These are phyloP conservation scores for Mucor mucedo DNA, from an alignment of 371 early-diverging fungal genomes.

Conservation along the genomic window DNA sequence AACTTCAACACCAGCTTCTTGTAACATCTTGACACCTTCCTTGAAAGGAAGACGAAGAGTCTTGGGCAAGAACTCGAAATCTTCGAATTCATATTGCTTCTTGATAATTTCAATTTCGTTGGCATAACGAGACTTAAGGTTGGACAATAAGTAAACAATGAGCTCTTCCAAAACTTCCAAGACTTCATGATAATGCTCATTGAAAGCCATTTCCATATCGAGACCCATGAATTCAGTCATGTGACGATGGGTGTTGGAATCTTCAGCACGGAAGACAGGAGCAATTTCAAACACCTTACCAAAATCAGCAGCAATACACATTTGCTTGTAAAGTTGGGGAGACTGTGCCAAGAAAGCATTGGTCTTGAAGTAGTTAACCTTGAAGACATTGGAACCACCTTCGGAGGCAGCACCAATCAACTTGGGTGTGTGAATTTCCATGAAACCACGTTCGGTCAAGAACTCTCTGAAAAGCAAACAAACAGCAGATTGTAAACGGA, in stretches of 20 bases:
- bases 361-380: constrained; percentile 95
- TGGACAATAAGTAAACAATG: constrained; percentile 92
- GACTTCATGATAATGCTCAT: constrained; percentile 98
- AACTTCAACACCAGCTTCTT: constrained; percentile 89
- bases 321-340: constrained; percentile 99
- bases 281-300: constrained; percentile 99
- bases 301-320: constrained; percentile 98
- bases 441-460: constrained; percentile 82
- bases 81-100: constrained; percentile 93
- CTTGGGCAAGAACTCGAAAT: constrained; percentile 88
- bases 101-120: constrained; percentile 90
- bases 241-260: constrained; percentile 98
- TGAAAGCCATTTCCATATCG: constrained; percentile 99
- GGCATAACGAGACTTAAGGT: constrained; percentile 81
- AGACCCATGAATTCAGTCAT: constrained; percentile 99
- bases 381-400: constrained; percentile 99
- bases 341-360: constrained; percentile 98
- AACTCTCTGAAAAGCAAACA: constrained; percentile 95
- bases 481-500: constrained; percentile 97
- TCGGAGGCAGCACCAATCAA: constrained; percentile 96
- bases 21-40: constrained; percentile 94
- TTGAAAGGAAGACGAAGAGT: constrained; percentile 88
- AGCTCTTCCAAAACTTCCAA: constrained; percentile 90
- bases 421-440: constrained; percentile 99
- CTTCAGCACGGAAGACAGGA: constrained; percentile 99